Evolutionary conservation across 108 stramenopile species (phyloP), one percentile per base, ranked within the genome.

Genomic region (Skeletonema marinoi): DNA sequence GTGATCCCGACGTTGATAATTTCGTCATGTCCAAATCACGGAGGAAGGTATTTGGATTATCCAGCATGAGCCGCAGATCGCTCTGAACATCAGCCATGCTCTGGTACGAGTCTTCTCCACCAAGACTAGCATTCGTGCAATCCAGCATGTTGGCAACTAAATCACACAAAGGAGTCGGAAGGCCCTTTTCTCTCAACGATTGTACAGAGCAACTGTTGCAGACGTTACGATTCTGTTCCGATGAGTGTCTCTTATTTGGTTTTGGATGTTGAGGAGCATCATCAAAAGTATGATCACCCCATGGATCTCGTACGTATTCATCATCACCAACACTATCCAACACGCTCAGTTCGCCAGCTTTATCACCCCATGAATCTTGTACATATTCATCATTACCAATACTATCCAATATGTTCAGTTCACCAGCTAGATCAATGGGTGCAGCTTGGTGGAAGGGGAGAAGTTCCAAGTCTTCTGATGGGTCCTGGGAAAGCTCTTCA

Each of bases 121-220:
- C 44, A 11, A 71, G 41, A 16, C 41, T 38, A 6, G 42, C 71
- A 62, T 71, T 41, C 2, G 30, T 61, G 14, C 39, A 60, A 38
- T 71, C 60, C 29, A 71, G 4, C 71, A 71, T 71, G 60, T 71
- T 71, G 31, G 12, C 62, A 70, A 64, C 48, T 14, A 77, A 32
- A 70, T 77, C 62, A 63, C 76, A 77, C 8, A 77, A 3, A 30
- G 66, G 3, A 13, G 29, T 30, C 8, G 68, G 76, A 1, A 77
- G 33, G 25, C 68, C 67, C 41, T 61, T 54, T 30, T 42, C 31
- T 50, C 35, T 58, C 30, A 73, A 61, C 5, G 50, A 17, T 44
- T 70, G 7, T 17, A 1, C 16, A 46, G 44, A n/a, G 44, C 44
- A 2, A 19, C 17, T 19, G 50, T 5, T 50, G 17, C 50, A 6